phyloP scores from a whole-genome alignment of 2,329 filamentous ascomycete genomes.

The Diaporthe vexans region DNA sequence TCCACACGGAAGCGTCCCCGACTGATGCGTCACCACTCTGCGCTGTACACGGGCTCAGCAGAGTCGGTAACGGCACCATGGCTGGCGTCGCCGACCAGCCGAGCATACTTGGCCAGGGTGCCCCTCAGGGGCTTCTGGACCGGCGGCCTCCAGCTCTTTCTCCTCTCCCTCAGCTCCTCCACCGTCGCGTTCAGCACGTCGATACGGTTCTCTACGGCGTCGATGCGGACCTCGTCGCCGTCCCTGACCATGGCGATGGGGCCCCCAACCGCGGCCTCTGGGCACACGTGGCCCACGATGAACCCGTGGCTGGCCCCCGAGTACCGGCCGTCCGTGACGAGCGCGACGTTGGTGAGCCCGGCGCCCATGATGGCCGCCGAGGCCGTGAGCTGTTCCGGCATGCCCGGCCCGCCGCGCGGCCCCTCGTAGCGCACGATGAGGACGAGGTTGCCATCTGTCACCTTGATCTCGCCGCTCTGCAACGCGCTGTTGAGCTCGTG shows the following conservation, averaged over 20 bases:
- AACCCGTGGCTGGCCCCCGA: conserved; percentile 91
- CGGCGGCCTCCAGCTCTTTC: conserved; percentile 76
- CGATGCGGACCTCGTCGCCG: conserved; percentile 88
- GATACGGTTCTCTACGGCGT: conserved; percentile 85
- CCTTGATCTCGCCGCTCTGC: conserved; percentile 66
- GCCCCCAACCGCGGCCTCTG: conserved; percentile 89
- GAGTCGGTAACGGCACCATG: conserved; percentile 90
- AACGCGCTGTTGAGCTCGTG: conserved; percentile 82
- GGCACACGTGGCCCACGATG: conserved; percentile 93
- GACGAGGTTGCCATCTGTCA: conserved; percentile 80
- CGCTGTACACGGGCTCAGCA: conserved; percentile 44
- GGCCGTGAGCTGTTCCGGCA: conserved; percentile 95
- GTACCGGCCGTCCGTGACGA: conserved; percentile 94
- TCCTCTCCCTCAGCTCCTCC: conserved; percentile 73
- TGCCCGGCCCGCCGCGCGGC: conserved; percentile 92
- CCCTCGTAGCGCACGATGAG: conserved; percentile 94
- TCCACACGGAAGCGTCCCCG: not conserved
- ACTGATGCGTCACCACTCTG: conserved; percentile 41
- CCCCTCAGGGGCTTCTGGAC: conserved; percentile 82
- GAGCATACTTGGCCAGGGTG: conserved; percentile 89
- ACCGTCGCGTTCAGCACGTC: conserved; percentile 72
- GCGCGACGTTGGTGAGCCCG: conserved; percentile 85
- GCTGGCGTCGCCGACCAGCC: conserved; percentile 89
- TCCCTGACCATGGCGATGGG: conserved; percentile 87
- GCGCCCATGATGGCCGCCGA: conserved; percentile 94